Evolutionary conservation across 1,139 yeast species (phyloP), one percentile per base, ranked within the genome.

Genomic region (Saccharomyces hybrid): DNA sequence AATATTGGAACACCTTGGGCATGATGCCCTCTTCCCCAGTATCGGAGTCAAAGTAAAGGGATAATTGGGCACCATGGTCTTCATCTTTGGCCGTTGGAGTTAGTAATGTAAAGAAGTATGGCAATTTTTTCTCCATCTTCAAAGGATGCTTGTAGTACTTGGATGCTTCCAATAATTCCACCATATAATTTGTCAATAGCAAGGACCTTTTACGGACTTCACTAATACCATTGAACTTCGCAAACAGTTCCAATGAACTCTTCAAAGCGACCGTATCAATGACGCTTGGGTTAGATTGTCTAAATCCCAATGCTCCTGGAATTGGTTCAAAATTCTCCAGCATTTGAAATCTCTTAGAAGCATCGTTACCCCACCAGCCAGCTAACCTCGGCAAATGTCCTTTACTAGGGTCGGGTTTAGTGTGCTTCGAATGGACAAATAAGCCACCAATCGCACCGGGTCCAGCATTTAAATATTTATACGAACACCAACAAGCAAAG

Each of bases 301-400:
- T 77, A 70, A 84, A 91, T 0, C 96, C 95, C 27, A 87, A 75
- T 0, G 97, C 98, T 26, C 95, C 86, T 11, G 78, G 74, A 32
- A 87, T 85, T 0, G 96, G 96, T 56, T 84, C 85, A 61, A 89
- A 91, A 48, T 75, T 67, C 64, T 87, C 95, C 55, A 78, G 70
- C 98, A 91, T 91, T 61, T 83, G 76, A 68, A 91, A 91, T 57
- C 97, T 73, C 32, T 81, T 82, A 1, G 65, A 61, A 0, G 84
- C 74, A 61, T 86, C 82, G 66, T 88, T 90, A 0, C 97, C 97
- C 97, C 98, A 91, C 98, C 98, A 91, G 0, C 98, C 98, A 0
- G 96, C 96, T 54, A 88, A 74, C 59, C 97, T 75, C 1, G 96
- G 86, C 41, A 79, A 65, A 52, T 75, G 75, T 47, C 70, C 70